Conservation (phyloP, 257 asterid genomes). For the Gentiana macrophylla region DNA sequence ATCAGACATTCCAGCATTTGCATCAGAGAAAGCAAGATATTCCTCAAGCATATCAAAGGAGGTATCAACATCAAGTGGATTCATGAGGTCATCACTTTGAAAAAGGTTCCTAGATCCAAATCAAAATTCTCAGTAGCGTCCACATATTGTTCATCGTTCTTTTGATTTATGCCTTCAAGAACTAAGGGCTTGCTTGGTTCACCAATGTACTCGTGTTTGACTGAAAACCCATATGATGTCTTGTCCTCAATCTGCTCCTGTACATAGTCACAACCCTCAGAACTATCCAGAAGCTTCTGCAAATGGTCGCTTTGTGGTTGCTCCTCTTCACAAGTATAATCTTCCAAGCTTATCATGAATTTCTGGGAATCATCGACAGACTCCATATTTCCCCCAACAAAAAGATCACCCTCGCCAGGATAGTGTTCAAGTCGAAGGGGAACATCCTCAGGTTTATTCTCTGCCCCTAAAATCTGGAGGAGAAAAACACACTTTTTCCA, state of each 20-base stretch:
- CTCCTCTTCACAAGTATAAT: conserved; percentile 24
- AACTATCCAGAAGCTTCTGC: conserved; percentile 12
- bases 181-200: conserved; percentile 49
- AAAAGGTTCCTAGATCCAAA: conserved; percentile 46
- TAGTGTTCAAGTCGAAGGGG: conserved; percentile 27
- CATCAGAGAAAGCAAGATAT: conserved; percentile 53
- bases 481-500: conserved; percentile 8
- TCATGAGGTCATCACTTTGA: conserved; percentile 58
- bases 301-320: conserved; percentile 20
- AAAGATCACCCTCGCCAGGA: conserved; percentile 23
- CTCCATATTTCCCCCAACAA: conserved; percentile 38
- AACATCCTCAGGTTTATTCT: conserved; percentile 24
- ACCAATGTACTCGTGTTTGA: conserved; percentile 63
- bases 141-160: conserved; percentile 50
- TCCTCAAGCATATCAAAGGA: conserved; percentile 55
- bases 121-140: conserved; percentile 32
- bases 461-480: conserved; percentile 60
- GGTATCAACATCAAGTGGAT: conserved; percentile 34
- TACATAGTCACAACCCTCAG: conserved; percentile 22
- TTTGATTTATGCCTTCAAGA: conserved; percentile 40
- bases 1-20: conserved; percentile 27
- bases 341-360: conserved; percentile 14
- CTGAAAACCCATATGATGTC: conserved; percentile 22
- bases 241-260: conserved; percentile 27
- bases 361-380: conserved; percentile 26